phyloP scores from a whole-genome alignment of 805 yeast genomes.

The Saccharomyces mikatae region DNA sequence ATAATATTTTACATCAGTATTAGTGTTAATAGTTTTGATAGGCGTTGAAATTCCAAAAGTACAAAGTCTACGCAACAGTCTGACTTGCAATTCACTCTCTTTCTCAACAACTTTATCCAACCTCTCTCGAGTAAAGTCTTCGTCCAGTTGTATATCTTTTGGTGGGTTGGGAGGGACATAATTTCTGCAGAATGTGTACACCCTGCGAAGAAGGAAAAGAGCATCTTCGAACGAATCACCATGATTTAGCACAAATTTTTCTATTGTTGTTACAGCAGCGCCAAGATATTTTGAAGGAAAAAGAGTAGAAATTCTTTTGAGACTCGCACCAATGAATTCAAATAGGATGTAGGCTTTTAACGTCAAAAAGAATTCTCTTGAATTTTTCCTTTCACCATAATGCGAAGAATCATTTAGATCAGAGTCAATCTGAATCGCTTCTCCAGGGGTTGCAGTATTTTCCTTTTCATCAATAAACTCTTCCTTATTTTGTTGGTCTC shows the following conservation, averaged over 20 bases:
- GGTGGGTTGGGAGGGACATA: constrained; percentile 43
- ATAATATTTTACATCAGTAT: constrained; percentile 23
- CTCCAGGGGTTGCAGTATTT: constrained; percentile 1
- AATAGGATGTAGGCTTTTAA: constrained; percentile 57
- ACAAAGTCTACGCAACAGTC: constrained; percentile 53
- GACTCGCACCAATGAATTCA: constrained; percentile 53
- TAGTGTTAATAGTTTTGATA: constrained; percentile 23
- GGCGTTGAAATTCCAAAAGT: constrained; percentile 43
- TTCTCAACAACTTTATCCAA: constrained; percentile 39
- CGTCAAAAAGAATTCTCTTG: constrained; percentile 35
- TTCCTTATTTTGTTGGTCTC: constrained; percentile 2
- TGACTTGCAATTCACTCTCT: constrained; percentile 57
- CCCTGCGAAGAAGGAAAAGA: constrained; percentile 48
- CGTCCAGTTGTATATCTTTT: constrained; percentile 18
- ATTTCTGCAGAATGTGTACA: constrained; percentile 56
- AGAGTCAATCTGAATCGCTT: constrained; percentile 7
- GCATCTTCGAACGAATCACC: constrained; percentile 28
- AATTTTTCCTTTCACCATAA: constrained; percentile 1
- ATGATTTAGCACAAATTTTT: constrained; percentile 44
- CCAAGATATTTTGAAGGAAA: constrained; percentile 76
- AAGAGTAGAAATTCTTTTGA: constrained; percentile 55
- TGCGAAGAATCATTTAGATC: background rate
- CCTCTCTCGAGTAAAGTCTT: constrained; percentile 30
- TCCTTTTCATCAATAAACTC: constrained; percentile 2
- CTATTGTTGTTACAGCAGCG: constrained; percentile 53